Conservation (phyloP, 768 basidiomycete genomes). For the Suillus sp. region DNA sequence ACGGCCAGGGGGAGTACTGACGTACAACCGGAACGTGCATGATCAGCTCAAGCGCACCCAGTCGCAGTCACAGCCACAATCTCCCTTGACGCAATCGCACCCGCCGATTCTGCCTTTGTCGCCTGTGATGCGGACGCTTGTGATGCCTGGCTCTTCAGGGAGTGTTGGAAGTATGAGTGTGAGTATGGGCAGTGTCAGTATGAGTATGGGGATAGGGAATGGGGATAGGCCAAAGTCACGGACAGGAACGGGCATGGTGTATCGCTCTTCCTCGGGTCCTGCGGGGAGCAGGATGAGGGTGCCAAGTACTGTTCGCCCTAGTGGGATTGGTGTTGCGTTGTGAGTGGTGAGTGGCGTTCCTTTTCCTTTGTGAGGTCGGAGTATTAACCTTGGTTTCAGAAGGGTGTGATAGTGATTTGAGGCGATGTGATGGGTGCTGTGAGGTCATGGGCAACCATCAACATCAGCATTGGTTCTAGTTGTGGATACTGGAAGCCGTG, state of each 20-base stretch:
- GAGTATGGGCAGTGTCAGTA: background rate
- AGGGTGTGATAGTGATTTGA: background rate
- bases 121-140: constrained; percentile 20
- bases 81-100: constrained; percentile 24
- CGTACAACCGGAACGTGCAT: constrained; percentile 38
- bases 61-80: constrained; percentile 18
- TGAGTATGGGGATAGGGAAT: background rate
- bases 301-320: constrained; percentile 15
- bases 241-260: constrained; percentile 72
- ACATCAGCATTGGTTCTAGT: background rate
- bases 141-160: constrained; percentile 13
- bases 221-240: constrained; percentile 50
- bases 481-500: background rate
- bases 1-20: constrained; percentile 29
- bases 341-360: background rate
- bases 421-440: background rate
- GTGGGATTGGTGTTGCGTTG: constrained; percentile 7
- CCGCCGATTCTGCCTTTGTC: constrained; percentile 17
- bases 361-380: background rate
- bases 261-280: constrained; percentile 35
- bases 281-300: constrained; percentile 44
- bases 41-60: constrained; percentile 34
- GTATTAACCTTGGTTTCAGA: background rate
- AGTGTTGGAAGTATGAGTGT: background rate
- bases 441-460: constrained; percentile 4